A percentile compares a stretch with the other conserved stretches of the same genome.
These are phyloP conservation scores for Colletotrichum tropicicola DNA, from an alignment of 2,329 filamentous ascomycete species.

Conservation along the genomic window DNA sequence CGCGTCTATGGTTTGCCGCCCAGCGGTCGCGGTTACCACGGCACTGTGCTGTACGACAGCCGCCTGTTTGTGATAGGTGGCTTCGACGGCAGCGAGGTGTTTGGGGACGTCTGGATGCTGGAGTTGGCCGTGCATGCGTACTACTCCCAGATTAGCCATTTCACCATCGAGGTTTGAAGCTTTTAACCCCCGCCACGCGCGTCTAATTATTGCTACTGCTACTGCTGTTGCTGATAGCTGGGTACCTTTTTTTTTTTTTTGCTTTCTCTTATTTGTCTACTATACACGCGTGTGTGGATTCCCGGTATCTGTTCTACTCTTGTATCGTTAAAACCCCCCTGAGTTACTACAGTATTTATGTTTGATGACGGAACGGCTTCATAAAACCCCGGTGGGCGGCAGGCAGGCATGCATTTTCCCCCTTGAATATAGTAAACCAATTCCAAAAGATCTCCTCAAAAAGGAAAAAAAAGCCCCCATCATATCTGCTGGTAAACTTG, in stretches of 20 bases:
- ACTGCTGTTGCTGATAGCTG: not conserved
- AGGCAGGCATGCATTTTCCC: not conserved
- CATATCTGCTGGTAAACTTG: too few species aligned
- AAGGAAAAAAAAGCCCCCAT: too few species aligned
- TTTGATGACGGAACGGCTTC: conserved; percentile 31
- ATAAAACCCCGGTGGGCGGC: conserved; percentile 18
- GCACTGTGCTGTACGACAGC: conserved; percentile 71
- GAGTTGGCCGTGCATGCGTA: conserved; percentile 77
- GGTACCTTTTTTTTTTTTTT: not conserved
- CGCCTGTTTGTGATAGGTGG: conserved; percentile 72
- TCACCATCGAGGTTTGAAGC: conserved; percentile 70
- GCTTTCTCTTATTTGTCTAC: not conserved
- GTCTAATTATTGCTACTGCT: conserved; percentile 8
- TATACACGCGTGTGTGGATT: not conserved
- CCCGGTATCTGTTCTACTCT: not conserved
- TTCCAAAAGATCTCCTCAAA: not conserved
- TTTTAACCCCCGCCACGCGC: not conserved
- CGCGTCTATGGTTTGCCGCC: conserved; percentile 71
- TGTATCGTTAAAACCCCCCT: conserved; percentile 11
- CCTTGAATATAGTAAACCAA: conserved; percentile 3
- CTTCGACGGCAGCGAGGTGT: conserved; percentile 74
- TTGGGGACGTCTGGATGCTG: conserved; percentile 72
- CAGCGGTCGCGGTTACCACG: conserved; percentile 73
- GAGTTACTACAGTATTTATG: conserved; percentile 27
- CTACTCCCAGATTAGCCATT: conserved; percentile 79